Base-by-base conservation (phyloP, 768 basidiomycete species). In the Leucosporidium scottii region DNA sequence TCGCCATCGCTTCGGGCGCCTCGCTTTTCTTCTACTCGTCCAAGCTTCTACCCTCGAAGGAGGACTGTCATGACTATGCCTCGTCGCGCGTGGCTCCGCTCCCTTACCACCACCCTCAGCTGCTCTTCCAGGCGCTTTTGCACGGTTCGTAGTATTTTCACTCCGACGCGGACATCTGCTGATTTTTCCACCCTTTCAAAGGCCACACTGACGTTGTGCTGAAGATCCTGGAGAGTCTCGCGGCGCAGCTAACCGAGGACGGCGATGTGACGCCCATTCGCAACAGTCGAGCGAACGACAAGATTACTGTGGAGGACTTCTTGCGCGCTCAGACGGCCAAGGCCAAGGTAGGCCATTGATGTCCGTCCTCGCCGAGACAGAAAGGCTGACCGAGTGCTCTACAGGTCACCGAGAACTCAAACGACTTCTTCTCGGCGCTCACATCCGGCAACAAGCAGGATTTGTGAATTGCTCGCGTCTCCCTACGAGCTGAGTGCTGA, bases 21-120 rank as follows among this genome's bases (percentile, higher is more conserved):
- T 86, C 92, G 73, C 84, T 94, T 82, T 85, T 85, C 70, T 82
- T 94, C 53, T 93, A 85, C 78, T 64, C 71, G 9, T 47, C 65
- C n/a, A 18, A 44, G 12, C 64, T 71, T 59, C 67, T 74, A 7
- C 39, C 39, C 3, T 72, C 75, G 6, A 73, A 78, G 12, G 81
- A 82, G 71, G 85, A 85, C 71, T 80, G 94, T 21, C 90, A 94
- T 65, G 88, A 91, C 74, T 82, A 89, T 74, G 90, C 93, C 47
- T 90, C 89, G 8, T 79, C 86, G 65, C 82, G 85, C 59, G 93
- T 93, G 76, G 91, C 91, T 0, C 93, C 94, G 5, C 79, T 97
- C 47, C 84, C 86, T 23, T 90, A 96, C 77, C 93, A 90, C 77
- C 91, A 97, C 79, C 93, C 94, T 5, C 91, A 93, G 75, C 87